Percentiles rank a stretch among this genome's conserved stretches.
Evolutionary conservation across 192 early-diverging fungal genomes (phyloP).

Genomic region (Umbelopsis isabellina): DNA sequence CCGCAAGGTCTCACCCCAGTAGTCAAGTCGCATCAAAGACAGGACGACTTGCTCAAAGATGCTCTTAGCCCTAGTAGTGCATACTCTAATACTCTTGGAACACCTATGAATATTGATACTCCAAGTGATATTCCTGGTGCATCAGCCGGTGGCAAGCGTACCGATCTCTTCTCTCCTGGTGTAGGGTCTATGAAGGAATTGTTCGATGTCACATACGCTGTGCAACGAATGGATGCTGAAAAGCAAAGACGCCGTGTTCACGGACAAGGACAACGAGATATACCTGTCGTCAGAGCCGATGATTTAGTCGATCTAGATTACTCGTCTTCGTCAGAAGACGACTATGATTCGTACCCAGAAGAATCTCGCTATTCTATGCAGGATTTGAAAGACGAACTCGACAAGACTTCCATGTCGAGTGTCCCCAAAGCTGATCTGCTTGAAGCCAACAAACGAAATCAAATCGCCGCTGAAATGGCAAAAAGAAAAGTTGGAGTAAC

Average conservation of each 20-base stretch:
- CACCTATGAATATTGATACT: slow-evolving; percentile 17
- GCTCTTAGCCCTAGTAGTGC: not conserved
- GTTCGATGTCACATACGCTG: slow-evolving; percentile 78
- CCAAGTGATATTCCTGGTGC: slow-evolving; percentile 12
- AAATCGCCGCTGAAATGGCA: slow-evolving; percentile 11
- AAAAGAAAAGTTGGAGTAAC: not conserved
- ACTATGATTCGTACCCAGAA: not conserved
- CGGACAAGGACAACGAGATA: not conserved
- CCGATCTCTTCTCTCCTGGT: slow-evolving; percentile 58
- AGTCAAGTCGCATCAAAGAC: not conserved
- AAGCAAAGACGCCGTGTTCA: slow-evolving; percentile 31
- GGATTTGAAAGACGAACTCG: not conserved
- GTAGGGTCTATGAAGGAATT: slow-evolving; percentile 66
- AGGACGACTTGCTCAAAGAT: not conserved
- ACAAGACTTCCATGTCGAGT: not conserved
- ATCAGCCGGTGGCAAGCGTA: not conserved
- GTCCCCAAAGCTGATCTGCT: slow-evolving; percentile 18
- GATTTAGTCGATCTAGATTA: not conserved
- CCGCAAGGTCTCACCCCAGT: not conserved
- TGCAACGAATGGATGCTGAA: slow-evolving; percentile 77
- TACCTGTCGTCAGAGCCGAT: not conserved
- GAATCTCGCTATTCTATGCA: slow-evolving; percentile 11
- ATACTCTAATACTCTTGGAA: not conserved
- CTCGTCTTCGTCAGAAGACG: slow-evolving; percentile 1
- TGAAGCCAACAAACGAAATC: slow-evolving; percentile 35